These are phyloP conservation scores for Marasmius sp. DNA, from an alignment of 1,284 basidiomycete genomes.

Conservation along the genomic window DNA sequence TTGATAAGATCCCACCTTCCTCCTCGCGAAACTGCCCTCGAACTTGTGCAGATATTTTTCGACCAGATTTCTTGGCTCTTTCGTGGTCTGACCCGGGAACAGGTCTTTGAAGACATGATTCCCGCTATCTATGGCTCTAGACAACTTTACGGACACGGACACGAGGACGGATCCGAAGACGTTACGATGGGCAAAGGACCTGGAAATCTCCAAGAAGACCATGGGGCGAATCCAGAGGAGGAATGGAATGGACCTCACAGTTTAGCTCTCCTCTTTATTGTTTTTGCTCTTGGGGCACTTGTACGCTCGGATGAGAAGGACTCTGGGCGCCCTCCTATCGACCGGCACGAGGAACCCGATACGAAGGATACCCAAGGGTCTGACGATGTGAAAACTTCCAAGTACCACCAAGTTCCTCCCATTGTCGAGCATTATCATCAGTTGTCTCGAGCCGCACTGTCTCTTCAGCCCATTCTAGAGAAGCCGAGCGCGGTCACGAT, in stretches of 20 bases:
- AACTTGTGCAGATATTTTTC: constrained; percentile 51
- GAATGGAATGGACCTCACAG: constrained; percentile 49
- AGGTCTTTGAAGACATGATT: constrained; percentile 57
- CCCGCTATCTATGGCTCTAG: constrained; percentile 38
- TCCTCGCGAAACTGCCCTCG: constrained; percentile 42
- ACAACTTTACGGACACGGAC: constrained; percentile 5
- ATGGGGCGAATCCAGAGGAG: constrained; percentile 10
- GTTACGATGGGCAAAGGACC: neutral
- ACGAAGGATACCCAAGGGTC: constrained; percentile 7
- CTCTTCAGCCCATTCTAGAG: constrained; percentile 61
- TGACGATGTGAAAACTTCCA: neutral
- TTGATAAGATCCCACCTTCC: constrained; percentile 56
- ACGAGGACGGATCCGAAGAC: neutral
- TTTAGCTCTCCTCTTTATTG: constrained; percentile 59
- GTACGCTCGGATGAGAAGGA: constrained; percentile 36
- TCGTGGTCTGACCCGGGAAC: constrained; percentile 44
- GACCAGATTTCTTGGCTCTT: constrained; percentile 62
- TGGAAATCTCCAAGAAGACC: neutral
- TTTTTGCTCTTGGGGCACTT: constrained; percentile 61
- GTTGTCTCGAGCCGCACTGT: constrained; percentile 57
- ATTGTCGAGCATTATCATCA: constrained; percentile 62
- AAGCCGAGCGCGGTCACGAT: constrained; percentile 67
- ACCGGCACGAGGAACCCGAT: constrained; percentile 24
- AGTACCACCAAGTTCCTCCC: neutral
- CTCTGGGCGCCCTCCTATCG: neutral